Evolutionary conservation across 1,284 basidiomycete genomes (phyloP).

Genomic region (Acaromyces ingoldii): DNA sequence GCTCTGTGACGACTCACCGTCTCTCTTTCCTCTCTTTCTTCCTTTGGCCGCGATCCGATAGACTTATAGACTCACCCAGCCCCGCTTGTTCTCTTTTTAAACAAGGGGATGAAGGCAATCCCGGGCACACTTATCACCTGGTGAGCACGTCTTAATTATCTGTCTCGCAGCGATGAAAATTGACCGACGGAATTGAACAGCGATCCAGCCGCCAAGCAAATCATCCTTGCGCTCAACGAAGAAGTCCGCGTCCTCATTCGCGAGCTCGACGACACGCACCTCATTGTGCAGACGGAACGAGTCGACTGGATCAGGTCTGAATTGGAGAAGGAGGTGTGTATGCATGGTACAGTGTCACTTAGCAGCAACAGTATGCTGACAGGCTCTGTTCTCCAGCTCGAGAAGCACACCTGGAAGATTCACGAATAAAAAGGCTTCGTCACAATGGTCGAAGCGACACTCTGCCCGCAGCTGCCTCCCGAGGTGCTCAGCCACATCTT

Average conservation of each 20-base stretch:
- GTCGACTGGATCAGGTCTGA: neutral
- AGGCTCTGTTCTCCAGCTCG: neutral
- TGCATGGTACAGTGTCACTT: too few species aligned
- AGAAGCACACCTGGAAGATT: constrained; percentile 6
- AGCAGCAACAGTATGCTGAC: too few species aligned
- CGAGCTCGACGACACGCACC: constrained; percentile 3
- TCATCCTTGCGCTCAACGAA: constrained; percentile 4
- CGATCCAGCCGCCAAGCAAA: constrained; percentile 5
- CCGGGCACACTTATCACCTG: neutral
- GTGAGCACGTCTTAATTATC: neutral
- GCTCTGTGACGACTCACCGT: too few species aligned
- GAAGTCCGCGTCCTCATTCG: neutral
- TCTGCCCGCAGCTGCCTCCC: constrained; percentile 20
- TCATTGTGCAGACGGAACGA: constrained; percentile 1
- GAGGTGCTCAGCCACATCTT: constrained; percentile 42
- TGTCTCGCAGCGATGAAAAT: neutral
- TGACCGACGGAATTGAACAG: neutral
- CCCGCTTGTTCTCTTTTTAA: neutral
- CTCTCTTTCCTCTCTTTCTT: too few species aligned
- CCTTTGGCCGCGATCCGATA: too few species aligned
- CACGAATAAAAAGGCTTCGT: neutral
- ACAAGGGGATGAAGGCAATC: neutral
- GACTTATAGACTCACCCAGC: too few species aligned
- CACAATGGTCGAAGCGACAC: neutral
- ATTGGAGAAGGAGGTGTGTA: neutral